Evolutionary conservation across 176 grass and related monocot species (phyloP), one percentile per base, ranked within the genome.

Genomic region (Carex pumila): DNA sequence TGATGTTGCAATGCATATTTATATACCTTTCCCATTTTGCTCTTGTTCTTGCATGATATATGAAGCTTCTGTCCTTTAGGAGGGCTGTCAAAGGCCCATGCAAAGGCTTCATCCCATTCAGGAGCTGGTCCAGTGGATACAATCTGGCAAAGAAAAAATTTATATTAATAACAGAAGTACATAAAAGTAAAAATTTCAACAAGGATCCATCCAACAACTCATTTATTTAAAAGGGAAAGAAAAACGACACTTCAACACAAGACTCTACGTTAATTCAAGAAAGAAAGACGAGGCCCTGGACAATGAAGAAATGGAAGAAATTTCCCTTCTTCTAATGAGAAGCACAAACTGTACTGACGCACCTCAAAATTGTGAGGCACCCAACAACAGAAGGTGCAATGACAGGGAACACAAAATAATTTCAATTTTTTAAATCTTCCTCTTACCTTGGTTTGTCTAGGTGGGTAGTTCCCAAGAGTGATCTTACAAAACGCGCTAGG

Each of bases 41-140:
- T 99, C 81, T 99, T 99, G 79, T 99, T 99, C 86, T 92, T 99
- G 97, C 97, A 99, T 12, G 97, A 99, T 61, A 99, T 99, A 65
- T 99, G 97, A 84, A 99, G 91, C 79, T 99, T 99, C 87, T 99
- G 97, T 43, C 97, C 97, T 83, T 96, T 99, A 9, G 97, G 97
- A 56, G 97, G 97, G 60, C 91, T 99, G 68, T 99, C 97, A 70
- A 99, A 99, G 81, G 91, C 93, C 97, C 97, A 99, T 10, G 90
- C 87, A 83, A 99, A 99, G 62, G 85, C 91, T 81, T 99, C 97
- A 66, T 99, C 97, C 97, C 97, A 99, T 89, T 99, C 97, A 85
- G 97, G 97, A 12, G 90, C 56, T 55, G 90, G 85, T 18, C 97
- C 97, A 53, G 93, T 99, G 0, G 97, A 99, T 52, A 99, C 88